Base-by-base conservation (phyloP, 1,139 yeast genomes). In the Scheffersomyces titani region DNA sequence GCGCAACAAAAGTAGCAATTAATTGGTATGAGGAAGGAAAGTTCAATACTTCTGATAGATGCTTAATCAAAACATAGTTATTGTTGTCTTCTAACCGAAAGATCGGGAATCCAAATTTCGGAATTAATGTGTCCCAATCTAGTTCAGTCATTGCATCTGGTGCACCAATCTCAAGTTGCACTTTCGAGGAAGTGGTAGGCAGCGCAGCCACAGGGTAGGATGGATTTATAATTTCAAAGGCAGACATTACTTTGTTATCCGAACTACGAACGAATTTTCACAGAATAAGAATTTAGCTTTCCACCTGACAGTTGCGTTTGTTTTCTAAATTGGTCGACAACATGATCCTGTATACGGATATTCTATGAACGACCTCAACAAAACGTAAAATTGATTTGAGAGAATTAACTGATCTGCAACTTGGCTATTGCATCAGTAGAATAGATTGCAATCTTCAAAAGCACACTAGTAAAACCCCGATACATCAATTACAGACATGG, bases 21-120 rank as follows among this genome's bases (percentile, higher is more conserved):
- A 80, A 61, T 59, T 80, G 84, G 58, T 78, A 78, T 5, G 82
- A 75, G 2, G 83, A 78, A 1, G 83, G 82, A 57, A 66, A 79
- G 56, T 74, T 75, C 78, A 81, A 78, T 3, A 71, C 56, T n/a
- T 47, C 49, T 4, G 79, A 73, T 56, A 80, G 64, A 57, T 77
- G 73, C 54, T 71, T 71, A 3, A 75, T 53, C 49, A 79, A 65
- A 1, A 75, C 76, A 52, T 65, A 68, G 40, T 67, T 56, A n/a
- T 55, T 30, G 49, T 47, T 18, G 44, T 47, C 24, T 20, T 50
- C 49, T 44, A 20, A 46, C 19, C 51, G 52, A 51, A 60, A 60
- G 11, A 57, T 54, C 5, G 58, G 56, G 22, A 58, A 47, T 3
- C 58, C 60, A 18, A 59, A n/a, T 22, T 46, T 46, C 4, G 40